Conservation (phyloP, 148 eudicot genomes). For the Rhododendron williamsianum region DNA sequence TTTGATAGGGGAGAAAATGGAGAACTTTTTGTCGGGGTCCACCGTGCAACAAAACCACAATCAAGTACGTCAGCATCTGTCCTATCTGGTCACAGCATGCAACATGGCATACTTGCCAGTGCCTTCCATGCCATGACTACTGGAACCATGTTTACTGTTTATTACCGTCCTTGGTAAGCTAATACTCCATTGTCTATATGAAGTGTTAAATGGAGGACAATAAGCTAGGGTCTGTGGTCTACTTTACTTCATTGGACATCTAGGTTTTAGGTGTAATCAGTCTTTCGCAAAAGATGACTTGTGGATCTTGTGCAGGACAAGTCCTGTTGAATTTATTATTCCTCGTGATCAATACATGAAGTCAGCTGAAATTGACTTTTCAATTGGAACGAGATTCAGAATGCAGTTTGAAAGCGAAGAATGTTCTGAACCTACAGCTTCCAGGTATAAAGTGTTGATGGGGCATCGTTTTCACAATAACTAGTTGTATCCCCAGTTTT, state of each 20-base stretch:
- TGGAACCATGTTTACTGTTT: constrained; percentile 17
- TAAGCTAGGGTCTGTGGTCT: background rate
- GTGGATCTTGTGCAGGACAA: constrained; percentile 14
- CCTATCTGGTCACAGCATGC: constrained; percentile 15
- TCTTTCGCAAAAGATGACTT: background rate
- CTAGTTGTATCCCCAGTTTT: background rate
- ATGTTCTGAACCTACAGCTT: background rate
- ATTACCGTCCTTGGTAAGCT: constrained; percentile 21
- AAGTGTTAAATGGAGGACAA: background rate
- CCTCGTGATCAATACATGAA: constrained; percentile 14
- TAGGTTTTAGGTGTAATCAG: background rate
- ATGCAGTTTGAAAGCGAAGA: constrained; percentile 15
- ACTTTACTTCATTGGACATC: background rate
- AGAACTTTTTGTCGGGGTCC: constrained; percentile 18
- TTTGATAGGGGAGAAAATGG: constrained; percentile 17
- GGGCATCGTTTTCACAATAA: background rate
- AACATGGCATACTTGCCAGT: constrained; percentile 21
- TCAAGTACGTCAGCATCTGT: constrained; percentile 6
- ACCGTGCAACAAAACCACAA: constrained; percentile 4
- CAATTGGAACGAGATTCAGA: constrained; percentile 15
- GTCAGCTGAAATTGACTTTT: constrained; percentile 12
- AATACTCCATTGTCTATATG: background rate
- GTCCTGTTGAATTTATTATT: constrained; percentile 10
- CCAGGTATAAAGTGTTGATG: constrained; percentile 8
- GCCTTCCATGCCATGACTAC: constrained; percentile 16